These are phyloP conservation scores for Debaryomyces sp. DNA, from an alignment of 1,139 yeast species.

Conservation along the genomic window DNA sequence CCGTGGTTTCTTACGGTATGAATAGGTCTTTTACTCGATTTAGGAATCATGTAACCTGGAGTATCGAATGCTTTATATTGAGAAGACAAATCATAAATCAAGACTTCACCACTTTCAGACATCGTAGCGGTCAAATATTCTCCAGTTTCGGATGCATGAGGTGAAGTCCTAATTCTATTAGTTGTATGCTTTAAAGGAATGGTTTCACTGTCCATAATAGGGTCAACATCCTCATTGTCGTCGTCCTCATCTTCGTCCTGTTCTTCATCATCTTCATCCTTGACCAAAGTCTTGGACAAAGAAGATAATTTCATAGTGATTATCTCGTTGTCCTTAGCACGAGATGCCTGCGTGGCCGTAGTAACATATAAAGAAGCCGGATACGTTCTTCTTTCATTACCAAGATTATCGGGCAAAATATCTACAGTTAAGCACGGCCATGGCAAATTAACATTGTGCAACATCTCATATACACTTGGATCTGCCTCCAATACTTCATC, in stretches of 20 bases:
- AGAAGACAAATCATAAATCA: conserved; percentile 77
- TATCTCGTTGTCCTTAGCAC: conserved; percentile 84
- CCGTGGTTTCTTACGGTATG: conserved; percentile 90
- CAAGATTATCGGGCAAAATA: conserved; percentile 81
- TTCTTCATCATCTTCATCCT: conserved; percentile 70
- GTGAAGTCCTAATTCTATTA: conserved; percentile 84
- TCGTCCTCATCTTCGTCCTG: conserved; percentile 73
- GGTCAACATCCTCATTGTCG: conserved; percentile 68
- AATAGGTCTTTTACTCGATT: conserved; percentile 73
- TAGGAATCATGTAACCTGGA: conserved; percentile 84
- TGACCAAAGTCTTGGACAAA: conserved; percentile 79
- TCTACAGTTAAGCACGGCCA: conserved; percentile 98
- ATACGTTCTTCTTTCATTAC: conserved; percentile 83
- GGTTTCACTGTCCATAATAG: conserved; percentile 82
- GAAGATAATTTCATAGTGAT: conserved; percentile 82
- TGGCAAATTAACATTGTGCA: conserved; percentile 89
- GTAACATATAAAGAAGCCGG: conserved; percentile 88
- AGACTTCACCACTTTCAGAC: conserved; percentile 90
- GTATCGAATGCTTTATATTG: conserved; percentile 84
- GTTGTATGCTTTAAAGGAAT: conserved; percentile 82
- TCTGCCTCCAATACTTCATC: conserved; percentile 97
- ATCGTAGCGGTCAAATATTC: conserved; percentile 87
- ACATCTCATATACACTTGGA: conserved; percentile 93
- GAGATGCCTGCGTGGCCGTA: conserved; percentile 93
- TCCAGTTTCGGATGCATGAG: conserved; percentile 73